phyloP scores from a whole-genome alignment of 176 grass and related monocot species.

The Canna indica region DNA sequence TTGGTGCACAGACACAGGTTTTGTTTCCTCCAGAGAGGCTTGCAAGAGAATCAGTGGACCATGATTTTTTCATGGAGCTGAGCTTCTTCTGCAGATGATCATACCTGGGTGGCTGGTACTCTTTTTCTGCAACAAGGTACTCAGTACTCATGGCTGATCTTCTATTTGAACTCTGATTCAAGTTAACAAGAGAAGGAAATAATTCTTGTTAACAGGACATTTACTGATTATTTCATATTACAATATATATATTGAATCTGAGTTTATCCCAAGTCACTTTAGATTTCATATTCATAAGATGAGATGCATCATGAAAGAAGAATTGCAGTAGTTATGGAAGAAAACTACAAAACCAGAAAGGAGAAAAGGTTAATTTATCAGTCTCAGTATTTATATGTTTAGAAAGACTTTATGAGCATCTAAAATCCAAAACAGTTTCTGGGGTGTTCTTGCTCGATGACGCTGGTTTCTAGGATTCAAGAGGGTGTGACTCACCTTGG shows the following conservation, averaged over 20 bases:
- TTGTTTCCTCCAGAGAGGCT: slow-evolving; percentile 25
- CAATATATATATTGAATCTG: not conserved
- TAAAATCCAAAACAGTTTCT: too few species aligned
- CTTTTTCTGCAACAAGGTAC: not conserved
- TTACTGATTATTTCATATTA: not conserved
- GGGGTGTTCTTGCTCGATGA: not conserved
- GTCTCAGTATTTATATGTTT: not conserved
- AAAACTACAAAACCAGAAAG: not conserved
- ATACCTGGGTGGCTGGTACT: slow-evolving; percentile 6
- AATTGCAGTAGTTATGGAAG: not conserved
- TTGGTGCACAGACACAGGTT: slow-evolving; percentile 65
- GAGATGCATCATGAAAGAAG: not conserved
- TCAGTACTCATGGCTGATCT: not conserved
- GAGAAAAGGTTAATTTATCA: not conserved
- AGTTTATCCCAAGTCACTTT: not conserved
- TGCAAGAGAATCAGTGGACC: slow-evolving; percentile 71
- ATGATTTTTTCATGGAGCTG: slow-evolving; percentile 45
- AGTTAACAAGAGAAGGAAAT: not conserved
- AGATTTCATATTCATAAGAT: not conserved
- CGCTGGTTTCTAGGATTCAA: not conserved
- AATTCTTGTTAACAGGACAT: not conserved
- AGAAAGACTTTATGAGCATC: not conserved
- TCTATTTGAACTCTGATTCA: not conserved
- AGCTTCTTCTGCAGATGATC: slow-evolving; percentile 24
- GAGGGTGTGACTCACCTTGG: not conserved